Evolutionary conservation across 306 rosid genomes (phyloP), one percentile per base, ranked within the genome.

Genomic region (Urtica urens): DNA sequence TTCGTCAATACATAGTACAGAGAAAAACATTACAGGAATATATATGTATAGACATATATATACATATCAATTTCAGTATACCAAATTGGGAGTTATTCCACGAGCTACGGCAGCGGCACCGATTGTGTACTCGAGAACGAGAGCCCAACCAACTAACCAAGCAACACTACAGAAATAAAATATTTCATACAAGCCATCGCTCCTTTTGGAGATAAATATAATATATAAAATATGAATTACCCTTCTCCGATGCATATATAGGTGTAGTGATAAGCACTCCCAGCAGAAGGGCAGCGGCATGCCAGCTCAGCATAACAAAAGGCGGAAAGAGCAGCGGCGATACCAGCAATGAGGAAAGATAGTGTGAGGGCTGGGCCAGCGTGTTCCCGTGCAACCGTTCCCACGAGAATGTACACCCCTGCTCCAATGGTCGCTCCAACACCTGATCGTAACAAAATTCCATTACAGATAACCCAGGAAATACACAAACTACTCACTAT

Each of bases 341-440:
- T 66, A 59, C 95, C 95, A 13, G 97, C 95, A 20, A 84, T 55
- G 35, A 88, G 66, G 56, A 88, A 88, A 13, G 95, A 88, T 35
- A 88, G 28, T 15, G 84, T 67, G 53, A 88, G 74, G 19, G 95
- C 78, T 0, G 97, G 95, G 68, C 95, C 97, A 8, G 97, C 40
- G 46, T 76, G 78, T 65, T 88, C 97, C 57, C 90, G 65, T n/a
- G 97, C 97, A 63, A 88, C 95, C 10, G 93, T 77, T 78, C 97
- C 97, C 34, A 88, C 90, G 39, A 88, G 78, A 74, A 83, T 81
- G 72, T 88, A 88, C 23, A 88, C 93, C 58, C 97, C 97, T 53
- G 93, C 95, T 55, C 97, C 95, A 21, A 88, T 79, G 31, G 97
- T 88, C 8, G 97, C 63, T 40, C 97, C 97, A 53, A 84, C 97